phyloP scores from a whole-genome alignment of 2,329 filamentous ascomycete genomes.

The Aspergillus sp. region DNA sequence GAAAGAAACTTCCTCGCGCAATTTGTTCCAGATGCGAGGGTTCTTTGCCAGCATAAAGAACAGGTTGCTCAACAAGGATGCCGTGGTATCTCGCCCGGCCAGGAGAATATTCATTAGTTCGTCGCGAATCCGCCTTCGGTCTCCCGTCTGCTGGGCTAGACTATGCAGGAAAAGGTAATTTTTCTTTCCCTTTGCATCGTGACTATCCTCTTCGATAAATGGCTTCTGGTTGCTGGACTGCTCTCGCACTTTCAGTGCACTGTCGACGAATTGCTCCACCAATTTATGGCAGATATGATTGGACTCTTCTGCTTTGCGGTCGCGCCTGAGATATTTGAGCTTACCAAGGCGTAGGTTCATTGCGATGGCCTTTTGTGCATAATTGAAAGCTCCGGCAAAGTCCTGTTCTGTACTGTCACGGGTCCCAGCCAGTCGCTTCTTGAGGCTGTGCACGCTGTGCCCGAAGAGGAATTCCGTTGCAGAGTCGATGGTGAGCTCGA shows the following conservation, averaged over 20 bases:
- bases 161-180: constrained; percentile 52
- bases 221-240: constrained; percentile 21
- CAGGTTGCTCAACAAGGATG: constrained; percentile 41
- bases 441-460: constrained; percentile 55
- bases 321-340: constrained; percentile 18
- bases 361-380: constrained; percentile 27
- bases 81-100: constrained; percentile 57
- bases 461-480: constrained; percentile 84
- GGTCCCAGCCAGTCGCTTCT: constrained; percentile 23
- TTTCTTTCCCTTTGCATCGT: constrained; percentile 14
- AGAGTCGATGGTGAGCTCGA: constrained; percentile 67
- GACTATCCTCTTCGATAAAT: not conserved
- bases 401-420: constrained; percentile 14
- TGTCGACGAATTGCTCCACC: constrained; percentile 41
- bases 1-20: constrained; percentile 34
- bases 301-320: constrained; percentile 27
- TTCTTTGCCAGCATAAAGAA: constrained; percentile 50
- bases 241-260: constrained; percentile 31
- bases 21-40: constrained; percentile 37
- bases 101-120: constrained; percentile 53
- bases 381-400: constrained; percentile 33
- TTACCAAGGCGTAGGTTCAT: constrained; percentile 17
- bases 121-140: constrained; percentile 45
- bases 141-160: constrained; percentile 46
- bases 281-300: constrained; percentile 41